Conservation (phyloP, 345 rosid species). For the Reutealis trisperma region DNA sequence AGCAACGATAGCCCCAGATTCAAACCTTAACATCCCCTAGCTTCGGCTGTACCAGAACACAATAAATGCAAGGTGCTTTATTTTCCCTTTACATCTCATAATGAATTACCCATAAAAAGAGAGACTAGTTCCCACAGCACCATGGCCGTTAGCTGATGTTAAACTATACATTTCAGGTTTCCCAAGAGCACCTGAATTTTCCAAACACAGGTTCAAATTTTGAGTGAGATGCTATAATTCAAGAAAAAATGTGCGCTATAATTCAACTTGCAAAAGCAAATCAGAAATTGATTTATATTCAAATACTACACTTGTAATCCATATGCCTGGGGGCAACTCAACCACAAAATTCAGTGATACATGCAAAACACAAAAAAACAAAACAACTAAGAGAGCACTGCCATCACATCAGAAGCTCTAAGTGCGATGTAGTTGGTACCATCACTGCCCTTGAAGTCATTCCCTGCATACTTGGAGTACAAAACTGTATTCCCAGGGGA, state of each 20-base stretch:
- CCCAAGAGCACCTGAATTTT: not conserved
- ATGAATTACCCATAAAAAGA: not conserved
- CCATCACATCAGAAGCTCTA: constrained; percentile 87
- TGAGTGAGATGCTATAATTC: too few relatives aligned
- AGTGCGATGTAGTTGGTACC: constrained; percentile 80
- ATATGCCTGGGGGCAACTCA: constrained; percentile 23
- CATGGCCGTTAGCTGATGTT: not conserved
- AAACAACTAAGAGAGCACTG: constrained; percentile 70
- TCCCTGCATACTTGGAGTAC: constrained; percentile 91
- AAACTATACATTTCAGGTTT: not conserved
- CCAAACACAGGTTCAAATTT: too few relatives aligned
- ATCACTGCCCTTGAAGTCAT: constrained; percentile 79
- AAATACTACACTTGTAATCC: constrained; percentile 26
- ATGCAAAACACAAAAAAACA: not conserved
- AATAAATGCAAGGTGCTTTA: not conserved
- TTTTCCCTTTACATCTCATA: not conserved
- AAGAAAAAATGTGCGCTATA: not conserved
- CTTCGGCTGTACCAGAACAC: too few relatives aligned
- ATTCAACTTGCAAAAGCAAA: not conserved
- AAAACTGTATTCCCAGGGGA: constrained; percentile 73
- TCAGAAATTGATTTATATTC: constrained; percentile 11
- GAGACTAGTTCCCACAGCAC: not conserved
- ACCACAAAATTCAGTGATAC: constrained; percentile 29
- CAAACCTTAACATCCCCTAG: too few relatives aligned
- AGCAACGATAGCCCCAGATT: too few relatives aligned